A percentile compares a stretch with the other conserved stretches of the same genome.
Conservation (phyloP, 495 filamentous ascomycete genomes). For the Tuber borchii region DNA sequence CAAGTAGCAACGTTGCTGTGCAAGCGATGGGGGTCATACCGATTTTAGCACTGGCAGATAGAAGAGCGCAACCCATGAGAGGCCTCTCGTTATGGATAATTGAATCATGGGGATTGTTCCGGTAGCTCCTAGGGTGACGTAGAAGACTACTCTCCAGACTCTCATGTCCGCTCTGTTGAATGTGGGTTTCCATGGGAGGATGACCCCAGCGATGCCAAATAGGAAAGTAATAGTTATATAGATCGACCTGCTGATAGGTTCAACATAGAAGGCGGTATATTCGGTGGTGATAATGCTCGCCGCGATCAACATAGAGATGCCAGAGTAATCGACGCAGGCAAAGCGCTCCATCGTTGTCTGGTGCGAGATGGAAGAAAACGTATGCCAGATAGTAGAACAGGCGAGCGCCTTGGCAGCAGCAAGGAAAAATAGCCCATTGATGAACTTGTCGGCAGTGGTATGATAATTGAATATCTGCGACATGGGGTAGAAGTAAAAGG, state of each 20-base stretch:
- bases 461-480: constrained; percentile 78
- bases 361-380: constrained; percentile 90
- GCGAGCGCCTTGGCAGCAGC: constrained; percentile 92
- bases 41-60: constrained; percentile 86
- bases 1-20: background rate
- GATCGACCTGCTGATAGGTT: constrained; percentile 75
- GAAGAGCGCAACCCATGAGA: constrained; percentile 68
- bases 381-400: constrained; percentile 96
- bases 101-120: constrained; percentile 86
- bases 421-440: constrained; percentile 93
- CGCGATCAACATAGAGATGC: constrained; percentile 92
- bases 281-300: constrained; percentile 97
- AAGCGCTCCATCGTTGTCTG: constrained; percentile 87
- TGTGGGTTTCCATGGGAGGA: constrained; percentile 90
- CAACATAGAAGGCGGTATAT: constrained; percentile 97
- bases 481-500: constrained; percentile 93
- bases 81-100: constrained; percentile 67
- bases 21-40: constrained; percentile 9
- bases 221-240: constrained; percentile 78
- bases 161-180: constrained; percentile 92
- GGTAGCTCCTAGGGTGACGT: constrained; percentile 77
- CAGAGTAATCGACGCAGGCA: constrained; percentile 97
- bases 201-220: constrained; percentile 78
- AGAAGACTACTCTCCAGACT: constrained; percentile 88
- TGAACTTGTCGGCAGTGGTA: constrained; percentile 76